Evolutionary conservation across 345 rosid genomes (phyloP), one percentile per base, ranked within the genome.

Genomic region (Cardamine resedifolia): DNA sequence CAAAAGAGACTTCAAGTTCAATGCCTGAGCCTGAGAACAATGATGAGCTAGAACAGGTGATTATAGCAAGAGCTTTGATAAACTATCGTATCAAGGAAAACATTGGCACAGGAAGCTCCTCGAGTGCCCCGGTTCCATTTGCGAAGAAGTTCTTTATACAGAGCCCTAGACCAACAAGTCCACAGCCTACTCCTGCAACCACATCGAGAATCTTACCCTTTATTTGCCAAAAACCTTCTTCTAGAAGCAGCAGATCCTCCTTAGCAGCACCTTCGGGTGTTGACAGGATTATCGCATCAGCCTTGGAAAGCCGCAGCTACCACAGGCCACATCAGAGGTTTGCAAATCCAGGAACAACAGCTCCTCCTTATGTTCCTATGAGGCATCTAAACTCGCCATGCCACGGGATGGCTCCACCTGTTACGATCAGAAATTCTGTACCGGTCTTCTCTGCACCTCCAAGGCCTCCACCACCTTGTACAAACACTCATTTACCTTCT

Each of bases 1-100:
- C 96, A 2, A 95, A 95, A 85, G 99, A 91, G 87, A 79, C 93
- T 53, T 82, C 92, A 41, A 88, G 84, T 64, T 84, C 96, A 45
- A 77, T 91, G 63, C 83, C 89, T 19, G 97, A 88, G 76, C 82
- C 88, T 62, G 97, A 91, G 70, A 82, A 80, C 79, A 88, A 39
- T 68, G 99, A 95, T 43, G 99, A 95, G 77, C 87, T 88, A 72
- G 99, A 95, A 77, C 99, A 95, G 83, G 90, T 88, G 44, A 90
- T 90, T 2, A 86, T 95, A 68, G 93, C 99, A 36, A 85, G 96
- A 16, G 96, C 99, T 18, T 67, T 95, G 68, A 73, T 79, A 74
- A 84, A 83, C 77, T 91, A 88, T 59, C 89, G 89, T 20, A 56
- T 80, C 76, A 90, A 94, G 87, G 97, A 91, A 85, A 94, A 80